Base-by-base conservation (phyloP, 768 basidiomycete genomes). In the Kondoa subrosea region DNA sequence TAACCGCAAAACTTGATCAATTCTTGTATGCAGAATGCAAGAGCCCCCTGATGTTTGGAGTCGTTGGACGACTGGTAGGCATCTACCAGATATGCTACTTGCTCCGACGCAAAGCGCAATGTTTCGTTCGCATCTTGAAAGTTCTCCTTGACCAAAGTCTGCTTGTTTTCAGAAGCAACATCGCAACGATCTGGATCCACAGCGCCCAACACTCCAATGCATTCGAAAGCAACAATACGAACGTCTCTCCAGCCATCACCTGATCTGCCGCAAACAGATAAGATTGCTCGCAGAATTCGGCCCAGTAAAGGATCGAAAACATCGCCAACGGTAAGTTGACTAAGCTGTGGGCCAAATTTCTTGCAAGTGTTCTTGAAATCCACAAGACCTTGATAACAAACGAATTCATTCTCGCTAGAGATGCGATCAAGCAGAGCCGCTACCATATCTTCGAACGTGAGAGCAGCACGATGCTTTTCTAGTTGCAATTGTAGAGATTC, bases 61-160 rank as follows among this genome's bases (percentile, higher is more conserved):
- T 97, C 93, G 75, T 91, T 93, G 0, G 93, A 91, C 1, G 91
- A 88, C 1, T 88, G 85, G 77, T 91, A 96, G 1, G 89, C 87
- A 26, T 86, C 85, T 21, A 93, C 90, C 1, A 99, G 83, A 2
- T 92, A 81, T 67, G 91, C 80, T 68, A 99, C 87, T 57, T 97
- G 84, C 76, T 93, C 87, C 29, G 91, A 77, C 0, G 86, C 91
- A 74, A 99, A 97, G 3, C 79, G 71, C 61, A 85, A 78, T 0
- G 88, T 82, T 76, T 96, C 92, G 16, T 79, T 80, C 62, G 87
- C 84, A 71, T 92, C 87, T 0, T 79, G 80, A 75, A 91, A 95
- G 75, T 96, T 91, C 73, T 81, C 83, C 69, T 85, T 79, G 61
- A 96, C 81, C 59, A 91, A 82, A 78, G 88, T 86, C 16, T 77